Base-by-base conservation (phyloP, 192 early-diverging fungal species). In the Radiomyces spectabilis region DNA sequence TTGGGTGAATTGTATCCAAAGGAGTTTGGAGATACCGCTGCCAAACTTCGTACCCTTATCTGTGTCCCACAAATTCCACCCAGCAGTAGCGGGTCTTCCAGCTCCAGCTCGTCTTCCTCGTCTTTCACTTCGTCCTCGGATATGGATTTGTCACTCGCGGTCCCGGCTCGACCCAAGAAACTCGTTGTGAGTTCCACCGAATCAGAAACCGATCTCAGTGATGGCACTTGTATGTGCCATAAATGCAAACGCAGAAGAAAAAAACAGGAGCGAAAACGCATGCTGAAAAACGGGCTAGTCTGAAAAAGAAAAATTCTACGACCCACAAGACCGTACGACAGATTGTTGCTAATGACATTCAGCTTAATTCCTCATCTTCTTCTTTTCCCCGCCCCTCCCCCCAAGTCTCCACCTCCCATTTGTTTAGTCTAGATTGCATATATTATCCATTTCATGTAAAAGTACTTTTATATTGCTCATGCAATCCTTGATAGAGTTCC, bases 221-320 rank as follows among this genome's bases (percentile, higher is more conserved):
- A 77, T 34, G 80, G 76, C 33, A 70, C 68, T 8, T 82, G 80
- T 45, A 74, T 75, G 71, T 82, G 80, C 38, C 69, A 63, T 26
- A 74, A 66, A 54, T 82, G 80, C 48, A 82, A 82, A 55, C 70
- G 42, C 44, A 71, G 25, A 77, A 69, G 52, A 62, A 72, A 31
- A 63, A 69, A 25, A 44, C 30, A 26, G 5, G 7, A 26, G n/a
- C 32, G 15, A 19, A 16, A 50, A n/a, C n/a, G n/a, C n/a, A n/a
- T n/a, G n/a, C n/a, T n/a, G n/a, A n/a, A n/a, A n/a, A n/a, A n/a
- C n/a, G n/a, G n/a, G n/a, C n/a, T n/a, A n/a, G n/a, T n/a, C n/a
- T n/a, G n/a, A n/a, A n/a, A n/a, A n/a, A n/a, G n/a, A n/a, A n/a
- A n/a, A n/a, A n/a, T n/a, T n/a, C n/a, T n/a, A n/a, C n/a, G n/a